Evolutionary conservation across 495 filamentous ascomycete genomes (phyloP).

Genomic region (Wilcoxina mikolae): DNA sequence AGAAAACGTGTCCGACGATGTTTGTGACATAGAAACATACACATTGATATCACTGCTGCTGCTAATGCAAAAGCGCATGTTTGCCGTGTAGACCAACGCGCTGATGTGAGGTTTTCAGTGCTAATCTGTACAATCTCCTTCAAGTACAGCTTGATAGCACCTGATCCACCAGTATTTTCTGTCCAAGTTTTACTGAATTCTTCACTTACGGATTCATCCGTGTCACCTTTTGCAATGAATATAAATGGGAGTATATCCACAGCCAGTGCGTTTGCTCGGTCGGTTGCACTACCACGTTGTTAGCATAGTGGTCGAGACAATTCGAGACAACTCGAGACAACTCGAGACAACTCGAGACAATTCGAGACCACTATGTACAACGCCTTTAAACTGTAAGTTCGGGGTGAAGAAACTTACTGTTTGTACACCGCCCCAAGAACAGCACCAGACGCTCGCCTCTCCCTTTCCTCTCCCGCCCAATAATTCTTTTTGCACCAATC

Average conservation of each 20-base stretch:
- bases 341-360: no score
- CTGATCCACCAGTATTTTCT: constrained; percentile 71
- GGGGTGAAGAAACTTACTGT: constrained; percentile 26
- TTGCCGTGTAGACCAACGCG: constrained; percentile 81
- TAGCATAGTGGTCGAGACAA: no score
- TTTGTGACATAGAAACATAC: constrained; percentile 16
- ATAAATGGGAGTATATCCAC: constrained; percentile 65
- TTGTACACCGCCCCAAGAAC: constrained; percentile 67
- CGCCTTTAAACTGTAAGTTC: no score
- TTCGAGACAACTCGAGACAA: no score
- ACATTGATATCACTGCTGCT: constrained; percentile 49
- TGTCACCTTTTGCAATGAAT: constrained; percentile 75
- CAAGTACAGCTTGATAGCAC: constrained; percentile 68
- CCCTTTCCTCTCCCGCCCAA: constrained; percentile 61
- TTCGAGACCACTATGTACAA: no score
- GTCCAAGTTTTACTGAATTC: constrained; percentile 72
- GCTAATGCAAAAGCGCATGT: constrained; percentile 67
- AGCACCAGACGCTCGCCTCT: constrained; percentile 57
- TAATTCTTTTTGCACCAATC: constrained; percentile 56
- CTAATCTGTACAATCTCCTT: constrained; percentile 62
- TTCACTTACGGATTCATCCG: constrained; percentile 57
- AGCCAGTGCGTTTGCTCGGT: constrained; percentile 69
- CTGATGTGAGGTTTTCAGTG: constrained; percentile 50
- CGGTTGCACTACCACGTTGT: constrained; percentile 45
- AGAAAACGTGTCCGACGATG: background rate